These are phyloP conservation scores for Paraphaeosphaeria sporulosa DNA, from an alignment of 2,329 filamentous ascomycete genomes.

Conservation along the genomic window DNA sequence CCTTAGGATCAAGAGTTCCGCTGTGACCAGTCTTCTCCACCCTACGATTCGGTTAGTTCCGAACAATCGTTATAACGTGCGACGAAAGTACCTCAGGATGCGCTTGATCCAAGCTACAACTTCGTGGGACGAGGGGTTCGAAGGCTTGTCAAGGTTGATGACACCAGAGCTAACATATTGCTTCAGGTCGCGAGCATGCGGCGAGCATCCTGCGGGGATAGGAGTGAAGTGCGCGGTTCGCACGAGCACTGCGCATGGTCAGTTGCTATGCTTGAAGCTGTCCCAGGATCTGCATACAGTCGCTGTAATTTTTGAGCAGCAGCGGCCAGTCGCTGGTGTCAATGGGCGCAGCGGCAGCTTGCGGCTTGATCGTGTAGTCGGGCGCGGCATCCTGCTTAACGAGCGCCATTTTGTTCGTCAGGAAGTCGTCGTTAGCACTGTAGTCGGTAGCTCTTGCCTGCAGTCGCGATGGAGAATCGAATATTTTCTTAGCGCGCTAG, in stretches of 20 bases:
- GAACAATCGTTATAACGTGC: background rate
- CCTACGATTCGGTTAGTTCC: slow-evolving; percentile 53
- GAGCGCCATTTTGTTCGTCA: slow-evolving; percentile 45
- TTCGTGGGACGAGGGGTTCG: slow-evolving; percentile 97
- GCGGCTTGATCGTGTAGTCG: slow-evolving; percentile 90
- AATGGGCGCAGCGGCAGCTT: slow-evolving; percentile 77
- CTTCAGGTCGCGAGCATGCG: slow-evolving; percentile 93
- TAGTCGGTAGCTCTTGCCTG: slow-evolving; percentile 27
- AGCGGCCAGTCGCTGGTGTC: slow-evolving; percentile 93
- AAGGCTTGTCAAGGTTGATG: slow-evolving; percentile 97
- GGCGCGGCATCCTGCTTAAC: slow-evolving; percentile 41
- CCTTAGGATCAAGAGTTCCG: slow-evolving; percentile 97
- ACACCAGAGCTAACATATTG: slow-evolving; percentile 97
- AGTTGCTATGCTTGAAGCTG: slow-evolving; percentile 32
- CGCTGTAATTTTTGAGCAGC: slow-evolving; percentile 94
- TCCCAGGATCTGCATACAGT: slow-evolving; percentile 67
- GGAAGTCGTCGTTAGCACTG: slow-evolving; percentile 34
- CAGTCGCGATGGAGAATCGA: slow-evolving; percentile 16
- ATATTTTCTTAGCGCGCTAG: slow-evolving; percentile 15
- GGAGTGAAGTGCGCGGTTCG: slow-evolving; percentile 97
- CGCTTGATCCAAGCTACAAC: slow-evolving; percentile 99
- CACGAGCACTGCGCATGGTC: slow-evolving; percentile 73
- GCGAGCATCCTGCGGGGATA: slow-evolving; percentile 90
- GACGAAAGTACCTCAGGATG: slow-evolving; percentile 75
- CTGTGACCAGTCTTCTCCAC: slow-evolving; percentile 98